Evolutionary conservation across 2,329 filamentous ascomycete species (phyloP).

Genomic region (Aspergillus novofumigatus): DNA sequence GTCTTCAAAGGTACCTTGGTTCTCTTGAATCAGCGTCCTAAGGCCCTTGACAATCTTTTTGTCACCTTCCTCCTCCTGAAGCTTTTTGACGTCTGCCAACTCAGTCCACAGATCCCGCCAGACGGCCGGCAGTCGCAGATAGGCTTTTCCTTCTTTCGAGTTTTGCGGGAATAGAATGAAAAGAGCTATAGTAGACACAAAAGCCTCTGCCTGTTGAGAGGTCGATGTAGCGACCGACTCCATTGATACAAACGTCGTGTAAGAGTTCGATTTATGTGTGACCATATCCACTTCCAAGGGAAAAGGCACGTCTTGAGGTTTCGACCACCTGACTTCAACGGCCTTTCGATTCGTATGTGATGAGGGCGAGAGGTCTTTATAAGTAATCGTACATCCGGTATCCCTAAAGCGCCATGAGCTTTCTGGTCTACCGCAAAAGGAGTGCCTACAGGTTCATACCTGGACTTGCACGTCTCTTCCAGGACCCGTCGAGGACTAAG

Average conservation of each 20-base stretch:
- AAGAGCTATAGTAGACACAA: slow-evolving; percentile 73
- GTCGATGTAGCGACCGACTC: slow-evolving; percentile 68
- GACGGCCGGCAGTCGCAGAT: slow-evolving; percentile 67
- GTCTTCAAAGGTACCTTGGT: slow-evolving; percentile 53
- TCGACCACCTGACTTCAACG: slow-evolving; percentile 74
- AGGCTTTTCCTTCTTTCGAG: slow-evolving; percentile 79
- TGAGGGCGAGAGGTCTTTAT: slow-evolving; percentile 66
- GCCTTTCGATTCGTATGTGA: slow-evolving; percentile 73
- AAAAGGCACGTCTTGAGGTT: slow-evolving; percentile 56
- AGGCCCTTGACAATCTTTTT: slow-evolving; percentile 64
- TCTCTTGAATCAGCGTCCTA: slow-evolving; percentile 39
- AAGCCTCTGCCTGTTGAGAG: slow-evolving; percentile 78
- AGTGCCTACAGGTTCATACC: slow-evolving; percentile 42
- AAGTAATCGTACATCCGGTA: slow-evolving; percentile 61
- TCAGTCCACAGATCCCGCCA: slow-evolving; percentile 89
- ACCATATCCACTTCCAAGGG: slow-evolving; percentile 41
- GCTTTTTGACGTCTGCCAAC: slow-evolving; percentile 66
- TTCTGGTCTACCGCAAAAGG: not conserved
- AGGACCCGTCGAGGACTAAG: slow-evolving; percentile 70
- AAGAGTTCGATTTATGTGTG: slow-evolving; percentile 42
- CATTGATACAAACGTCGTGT: slow-evolving; percentile 66
- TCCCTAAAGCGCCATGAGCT: slow-evolving; percentile 51
- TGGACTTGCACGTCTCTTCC: slow-evolving; percentile 82
- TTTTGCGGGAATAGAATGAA: slow-evolving; percentile 77
- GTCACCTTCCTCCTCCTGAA: slow-evolving; percentile 65